These are phyloP conservation scores for Bassia scoparia DNA, from an alignment of 148 eudicot genomes.

Conservation along the genomic window DNA sequence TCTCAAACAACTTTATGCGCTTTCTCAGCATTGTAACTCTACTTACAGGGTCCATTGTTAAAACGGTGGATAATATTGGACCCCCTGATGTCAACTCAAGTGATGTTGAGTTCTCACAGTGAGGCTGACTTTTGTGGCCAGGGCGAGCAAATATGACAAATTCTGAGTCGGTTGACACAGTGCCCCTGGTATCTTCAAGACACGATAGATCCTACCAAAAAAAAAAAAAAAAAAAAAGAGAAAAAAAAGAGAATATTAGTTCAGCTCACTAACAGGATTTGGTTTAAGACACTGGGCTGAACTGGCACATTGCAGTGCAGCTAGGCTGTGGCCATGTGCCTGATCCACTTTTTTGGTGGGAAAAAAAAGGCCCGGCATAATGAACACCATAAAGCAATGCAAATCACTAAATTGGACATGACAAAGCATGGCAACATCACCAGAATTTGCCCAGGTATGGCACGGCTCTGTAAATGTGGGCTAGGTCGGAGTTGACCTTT, in stretches of 20 bases:
- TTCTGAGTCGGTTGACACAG: constrained; percentile 21
- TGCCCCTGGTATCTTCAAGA: constrained; percentile 30
- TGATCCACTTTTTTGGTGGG: too few relatives aligned
- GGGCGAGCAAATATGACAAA: constrained; percentile 18
- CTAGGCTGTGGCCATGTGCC: too few relatives aligned
- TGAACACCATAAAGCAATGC: too few relatives aligned
- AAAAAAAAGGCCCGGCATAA: too few relatives aligned
- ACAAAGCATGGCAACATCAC: too few relatives aligned
- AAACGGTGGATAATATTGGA: constrained; percentile 52
- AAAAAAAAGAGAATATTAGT: not conserved
- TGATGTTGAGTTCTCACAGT: constrained; percentile 13
- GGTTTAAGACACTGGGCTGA: too few relatives aligned
- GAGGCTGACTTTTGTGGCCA: constrained; percentile 5
- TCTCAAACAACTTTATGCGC: constrained; percentile 45
- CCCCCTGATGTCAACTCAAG: constrained; percentile 23
- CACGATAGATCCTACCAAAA: constrained; percentile 43
- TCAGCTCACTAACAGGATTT: too few relatives aligned
- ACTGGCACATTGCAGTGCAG: too few relatives aligned
- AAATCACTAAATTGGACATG: too few relatives aligned
- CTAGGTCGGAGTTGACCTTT: too few relatives aligned
- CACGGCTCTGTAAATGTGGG: too few relatives aligned
- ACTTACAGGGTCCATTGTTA: constrained; percentile 60
- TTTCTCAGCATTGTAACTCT: constrained; percentile 54
- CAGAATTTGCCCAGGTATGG: too few relatives aligned
- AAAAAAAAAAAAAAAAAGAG: not conserved